These are phyloP conservation scores for Nemania serpens DNA, from an alignment of 2,329 filamentous ascomycete genomes.

Conservation along the genomic window DNA sequence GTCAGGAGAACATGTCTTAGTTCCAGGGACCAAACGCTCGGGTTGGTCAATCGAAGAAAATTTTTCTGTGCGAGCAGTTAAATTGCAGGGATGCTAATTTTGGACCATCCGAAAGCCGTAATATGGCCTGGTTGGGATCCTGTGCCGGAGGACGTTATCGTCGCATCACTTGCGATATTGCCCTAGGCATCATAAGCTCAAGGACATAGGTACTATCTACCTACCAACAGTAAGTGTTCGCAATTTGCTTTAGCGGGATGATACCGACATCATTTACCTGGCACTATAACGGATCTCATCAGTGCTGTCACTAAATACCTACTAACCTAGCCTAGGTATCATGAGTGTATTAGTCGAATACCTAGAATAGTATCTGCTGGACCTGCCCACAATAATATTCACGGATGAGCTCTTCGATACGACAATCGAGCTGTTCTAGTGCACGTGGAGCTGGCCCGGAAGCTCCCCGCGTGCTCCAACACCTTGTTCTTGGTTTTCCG, in stretches of 20 bases:
- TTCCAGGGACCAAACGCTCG: slow-evolving; percentile 18
- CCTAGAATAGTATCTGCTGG: neutral
- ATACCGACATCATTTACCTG: slow-evolving; percentile 10
- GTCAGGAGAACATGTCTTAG: slow-evolving; percentile 25
- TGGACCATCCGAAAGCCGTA: slow-evolving; percentile 15
- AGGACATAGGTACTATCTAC: neutral
- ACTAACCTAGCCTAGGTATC: too few relatives aligned
- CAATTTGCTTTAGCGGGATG: slow-evolving; percentile 25
- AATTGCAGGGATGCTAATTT: slow-evolving; percentile 20
- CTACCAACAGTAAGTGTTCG: slow-evolving; percentile 10
- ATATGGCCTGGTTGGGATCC: slow-evolving; percentile 10
- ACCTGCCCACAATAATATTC: neutral
- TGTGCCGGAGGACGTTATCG: neutral
- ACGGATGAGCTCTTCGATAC: slow-evolving; percentile 9
- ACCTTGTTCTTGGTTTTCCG: slow-evolving; percentile 25
- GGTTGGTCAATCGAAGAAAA: slow-evolving; percentile 13
- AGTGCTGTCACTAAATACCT: too few relatives aligned
- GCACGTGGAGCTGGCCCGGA: slow-evolving; percentile 28
- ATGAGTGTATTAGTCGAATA: too few relatives aligned
- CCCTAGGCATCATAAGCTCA: neutral
- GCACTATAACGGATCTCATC: neutral
- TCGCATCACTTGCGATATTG: slow-evolving; percentile 4
- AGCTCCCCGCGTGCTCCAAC: slow-evolving; percentile 29
- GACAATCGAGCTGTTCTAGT: slow-evolving; percentile 22
- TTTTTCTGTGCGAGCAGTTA: neutral